A percentile compares a stretch with the other conserved stretches of the same genome.
These are phyloP conservation scores for Ophiobolus disseminans DNA, from an alignment of 2,329 filamentous ascomycete species.

Conservation along the genomic window DNA sequence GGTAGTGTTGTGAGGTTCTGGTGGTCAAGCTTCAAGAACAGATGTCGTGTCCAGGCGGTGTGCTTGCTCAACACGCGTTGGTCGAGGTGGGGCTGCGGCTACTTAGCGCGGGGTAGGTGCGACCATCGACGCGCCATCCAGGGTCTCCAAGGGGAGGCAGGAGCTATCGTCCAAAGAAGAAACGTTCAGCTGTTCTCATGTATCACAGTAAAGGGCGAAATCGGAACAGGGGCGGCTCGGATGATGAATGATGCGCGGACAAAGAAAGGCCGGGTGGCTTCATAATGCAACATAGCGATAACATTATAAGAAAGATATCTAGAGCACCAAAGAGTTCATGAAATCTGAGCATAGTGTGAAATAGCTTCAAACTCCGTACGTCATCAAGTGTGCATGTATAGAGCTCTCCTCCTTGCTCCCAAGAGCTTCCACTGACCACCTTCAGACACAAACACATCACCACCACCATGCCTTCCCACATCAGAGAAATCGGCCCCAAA, in stretches of 20 bases:
- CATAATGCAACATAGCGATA: too few species aligned
- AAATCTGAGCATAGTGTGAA: too few species aligned
- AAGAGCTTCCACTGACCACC: too few species aligned
- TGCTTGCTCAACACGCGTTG: conserved; percentile 19
- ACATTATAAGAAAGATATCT: too few species aligned
- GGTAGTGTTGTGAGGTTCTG: conserved; percentile 1
- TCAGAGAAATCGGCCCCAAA: conserved; percentile 22
- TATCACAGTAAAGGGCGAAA: too few species aligned
- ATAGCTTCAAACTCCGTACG: too few species aligned
- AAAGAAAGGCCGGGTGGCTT: neutral
- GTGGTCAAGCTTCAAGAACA: neutral
- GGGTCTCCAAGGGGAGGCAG: conserved; percentile 15
- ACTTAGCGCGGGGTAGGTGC: conserved; percentile 28
- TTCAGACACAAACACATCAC: neutral
- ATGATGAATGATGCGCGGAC: neutral
- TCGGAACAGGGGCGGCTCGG: neutral
- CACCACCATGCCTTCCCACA: conserved; percentile 33
- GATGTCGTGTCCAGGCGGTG: conserved; percentile 24
- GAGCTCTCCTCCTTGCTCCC: too few species aligned
- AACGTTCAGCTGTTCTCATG: too few species aligned
- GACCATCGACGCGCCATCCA: conserved; percentile 12
- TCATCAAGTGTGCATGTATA: too few species aligned
- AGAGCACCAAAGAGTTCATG: too few species aligned
- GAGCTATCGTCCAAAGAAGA: neutral
- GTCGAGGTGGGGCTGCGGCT: conserved; percentile 19